Evolutionary conservation across 148 eudicot genomes (phyloP).

Genomic region (Talinum fruticosum): DNA sequence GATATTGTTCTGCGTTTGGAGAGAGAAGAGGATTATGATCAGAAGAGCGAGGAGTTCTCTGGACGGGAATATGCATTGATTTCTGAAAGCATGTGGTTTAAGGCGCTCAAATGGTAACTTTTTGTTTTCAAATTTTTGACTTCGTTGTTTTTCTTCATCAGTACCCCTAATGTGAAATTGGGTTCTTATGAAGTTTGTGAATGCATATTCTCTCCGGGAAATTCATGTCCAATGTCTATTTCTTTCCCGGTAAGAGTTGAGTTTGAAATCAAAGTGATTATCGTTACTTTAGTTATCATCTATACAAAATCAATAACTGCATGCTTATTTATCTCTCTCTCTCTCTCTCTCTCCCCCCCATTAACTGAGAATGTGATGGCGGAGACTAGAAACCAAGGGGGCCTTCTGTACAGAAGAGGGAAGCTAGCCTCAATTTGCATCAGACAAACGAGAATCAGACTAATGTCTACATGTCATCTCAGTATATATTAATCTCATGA

Average conservation of each 20-base stretch:
- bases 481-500: background rate
- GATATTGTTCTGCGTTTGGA: slow-evolving; percentile 54
- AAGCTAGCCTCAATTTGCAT: background rate
- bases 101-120: slow-evolving; percentile 63
- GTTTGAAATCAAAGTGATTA: background rate
- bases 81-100: slow-evolving; percentile 78
- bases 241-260: background rate
- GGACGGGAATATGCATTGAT: slow-evolving; percentile 52
- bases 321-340: background rate
- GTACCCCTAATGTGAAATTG: background rate
- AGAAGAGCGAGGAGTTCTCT: slow-evolving; percentile 9
- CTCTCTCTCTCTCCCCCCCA: background rate
- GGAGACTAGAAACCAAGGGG: background rate
- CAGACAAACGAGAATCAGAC: background rate
- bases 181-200: background rate
- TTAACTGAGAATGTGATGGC: background rate
- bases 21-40: slow-evolving; percentile 24
- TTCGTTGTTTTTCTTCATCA: background rate
- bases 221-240: background rate
- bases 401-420: background rate
- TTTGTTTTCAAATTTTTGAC: background rate
- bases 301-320: background rate
- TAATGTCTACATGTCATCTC: background rate
- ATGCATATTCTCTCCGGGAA: background rate
- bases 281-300: background rate